Evolutionary conservation across 495 filamentous ascomycete species (phyloP).

Genomic region (Aspergillus diversus): DNA sequence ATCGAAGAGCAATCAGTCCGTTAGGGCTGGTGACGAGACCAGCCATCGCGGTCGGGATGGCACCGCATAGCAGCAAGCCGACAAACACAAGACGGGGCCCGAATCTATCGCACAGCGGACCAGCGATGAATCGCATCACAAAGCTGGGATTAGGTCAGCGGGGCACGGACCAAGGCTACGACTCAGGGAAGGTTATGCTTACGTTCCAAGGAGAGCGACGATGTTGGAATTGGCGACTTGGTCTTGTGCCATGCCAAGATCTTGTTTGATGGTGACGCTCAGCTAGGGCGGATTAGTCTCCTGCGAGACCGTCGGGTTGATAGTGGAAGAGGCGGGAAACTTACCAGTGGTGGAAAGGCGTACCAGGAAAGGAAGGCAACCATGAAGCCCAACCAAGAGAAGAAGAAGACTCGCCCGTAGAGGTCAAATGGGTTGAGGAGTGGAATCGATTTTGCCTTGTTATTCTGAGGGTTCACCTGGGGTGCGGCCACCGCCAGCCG

Average conservation of each 20-base stretch:
- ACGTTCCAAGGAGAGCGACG: constrained; percentile 84
- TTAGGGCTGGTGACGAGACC: constrained; percentile 71
- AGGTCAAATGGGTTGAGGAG: constrained; percentile 76
- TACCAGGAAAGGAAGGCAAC: constrained; percentile 92
- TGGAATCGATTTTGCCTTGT: constrained; percentile 83
- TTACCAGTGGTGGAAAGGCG: constrained; percentile 81
- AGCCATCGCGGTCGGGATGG: constrained; percentile 82
- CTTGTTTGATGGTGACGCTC: constrained; percentile 74
- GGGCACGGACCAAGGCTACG: not conserved
- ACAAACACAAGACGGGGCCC: constrained; percentile 87
- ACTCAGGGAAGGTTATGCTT: constrained; percentile 29
- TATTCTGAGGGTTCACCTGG: constrained; percentile 71
- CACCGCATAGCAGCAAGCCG: constrained; percentile 69
- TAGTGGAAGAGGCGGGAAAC: constrained; percentile 26
- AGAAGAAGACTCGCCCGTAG: constrained; percentile 91
- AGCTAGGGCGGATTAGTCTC: constrained; percentile 46
- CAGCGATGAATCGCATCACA: constrained; percentile 78
- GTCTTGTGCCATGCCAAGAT: constrained; percentile 68
- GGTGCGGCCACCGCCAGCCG: constrained; percentile 41
- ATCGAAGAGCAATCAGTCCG: constrained; percentile 77
- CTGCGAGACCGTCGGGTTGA: not conserved
- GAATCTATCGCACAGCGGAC: constrained; percentile 82
- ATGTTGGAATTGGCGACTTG: constrained; percentile 93
- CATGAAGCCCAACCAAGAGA: constrained; percentile 95
- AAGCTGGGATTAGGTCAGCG: constrained; percentile 53